A percentile compares a stretch with the other conserved stretches of the same genome.
Evolutionary conservation across 2,329 filamentous ascomycete genomes (phyloP).

Genomic region (Tetracladium maxilliforme): DNA sequence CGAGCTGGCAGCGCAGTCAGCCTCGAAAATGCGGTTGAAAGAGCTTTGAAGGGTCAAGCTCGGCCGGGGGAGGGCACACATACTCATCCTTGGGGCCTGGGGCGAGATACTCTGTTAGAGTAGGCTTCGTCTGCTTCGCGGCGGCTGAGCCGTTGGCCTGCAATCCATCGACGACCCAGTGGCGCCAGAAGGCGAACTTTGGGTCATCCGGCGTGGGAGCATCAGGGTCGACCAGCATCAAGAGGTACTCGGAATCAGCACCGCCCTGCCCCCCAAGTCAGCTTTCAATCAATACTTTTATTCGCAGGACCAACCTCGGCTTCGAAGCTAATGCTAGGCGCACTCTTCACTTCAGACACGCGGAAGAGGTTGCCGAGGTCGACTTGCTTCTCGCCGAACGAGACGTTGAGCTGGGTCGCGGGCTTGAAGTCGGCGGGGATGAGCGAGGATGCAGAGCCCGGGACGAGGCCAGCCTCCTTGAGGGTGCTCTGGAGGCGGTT

Average conservation of each 20-base stretch:
- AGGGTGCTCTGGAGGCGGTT: no score
- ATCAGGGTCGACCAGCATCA: constrained; percentile 37
- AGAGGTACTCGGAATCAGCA: constrained; percentile 21
- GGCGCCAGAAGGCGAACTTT: constrained; percentile 38
- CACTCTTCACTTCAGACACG: constrained; percentile 15
- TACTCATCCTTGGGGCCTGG: constrained; percentile 31
- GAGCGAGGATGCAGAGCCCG: constrained; percentile 20
- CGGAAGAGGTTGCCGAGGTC: constrained; percentile 15
- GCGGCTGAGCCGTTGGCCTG: constrained; percentile 14
- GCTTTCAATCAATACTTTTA: constrained; percentile 2
- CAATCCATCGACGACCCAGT: constrained; percentile 31
- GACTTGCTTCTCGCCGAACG: no score
- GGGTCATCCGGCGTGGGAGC: constrained; percentile 38
- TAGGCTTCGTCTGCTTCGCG: constrained; percentile 15
- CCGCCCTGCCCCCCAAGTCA: not conserved
- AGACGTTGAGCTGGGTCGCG: constrained; percentile 20
- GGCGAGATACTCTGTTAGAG: constrained; percentile 25
- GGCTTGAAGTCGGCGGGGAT: constrained; percentile 27
- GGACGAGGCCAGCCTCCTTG: constrained; percentile 21
- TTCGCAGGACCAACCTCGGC: constrained; percentile 15
- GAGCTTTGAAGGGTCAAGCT: no score
- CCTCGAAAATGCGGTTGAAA: no score
- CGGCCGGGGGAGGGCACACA: no score
- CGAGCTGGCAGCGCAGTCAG: no score
- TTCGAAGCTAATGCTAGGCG: constrained; percentile 15